Evolutionary conservation across 257 asterid genomes (phyloP), one percentile per base, ranked within the genome.

Genomic region (Fraxinus excelsior): DNA sequence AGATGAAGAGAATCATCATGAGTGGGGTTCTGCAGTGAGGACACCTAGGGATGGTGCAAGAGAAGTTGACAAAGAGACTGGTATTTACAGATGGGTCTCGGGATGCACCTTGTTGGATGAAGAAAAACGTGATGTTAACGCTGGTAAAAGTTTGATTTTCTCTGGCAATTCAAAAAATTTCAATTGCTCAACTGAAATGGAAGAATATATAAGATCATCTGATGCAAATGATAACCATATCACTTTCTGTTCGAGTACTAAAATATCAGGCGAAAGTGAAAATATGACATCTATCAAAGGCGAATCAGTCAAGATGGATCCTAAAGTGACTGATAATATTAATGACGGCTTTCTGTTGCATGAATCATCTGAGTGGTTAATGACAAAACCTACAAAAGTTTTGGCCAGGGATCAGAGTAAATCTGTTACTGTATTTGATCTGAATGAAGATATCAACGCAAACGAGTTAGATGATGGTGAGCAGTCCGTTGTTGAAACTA

Each of bases 361-460:
- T 5, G 78, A 79, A 53, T 74, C 68, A 66, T 73, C 74, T 28
- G 81, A 78, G 76, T 64, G 67, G 25, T 78, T 75, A 1, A 74
- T 38, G 78, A 49, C 14, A 40, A 74, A 81, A 49, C 42, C 58
- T 40, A 4, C 76, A 21, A 49, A 71, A 71, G 78, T 25, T 78
- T 38, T 77, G 3, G 12, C 23, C 40, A 31, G 75, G 72, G 81
- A 60, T 25, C 69, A 72, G 76, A 74, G 42, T 62, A 70, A 75
- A 14, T 64, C 38, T 64, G 40, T 72, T 28, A 82, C 77, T 78
- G 81, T 82, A 75, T 87, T 90, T 74, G 93, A 90, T 85, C 86
- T 90, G 28, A 90, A 90, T 23, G 88, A 90, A 64, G 91, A 88
- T 74, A 77, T 84, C 25, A 72, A 77, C 73, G 73, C 60, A 23